phyloP scores from a whole-genome alignment of 2,329 filamentous ascomycete genomes.

The Cladophialophora immunda region DNA sequence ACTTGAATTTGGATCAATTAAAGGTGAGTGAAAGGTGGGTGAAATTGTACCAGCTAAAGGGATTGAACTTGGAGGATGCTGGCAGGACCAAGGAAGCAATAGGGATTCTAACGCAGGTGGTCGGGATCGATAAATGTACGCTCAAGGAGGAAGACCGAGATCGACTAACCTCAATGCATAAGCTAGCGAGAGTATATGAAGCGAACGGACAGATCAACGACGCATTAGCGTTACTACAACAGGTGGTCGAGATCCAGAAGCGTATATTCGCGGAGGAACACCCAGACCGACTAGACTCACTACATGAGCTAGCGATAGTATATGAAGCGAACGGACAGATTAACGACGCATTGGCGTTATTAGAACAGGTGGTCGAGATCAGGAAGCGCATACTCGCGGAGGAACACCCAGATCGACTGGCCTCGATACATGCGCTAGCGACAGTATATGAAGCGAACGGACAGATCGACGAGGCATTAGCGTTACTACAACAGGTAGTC shows the following conservation, averaged over 20 bases:
- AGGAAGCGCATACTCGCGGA: background rate
- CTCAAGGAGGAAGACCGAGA: slow-evolving; percentile 1
- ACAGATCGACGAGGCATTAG: background rate
- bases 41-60: background rate
- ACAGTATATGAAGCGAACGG: background rate
- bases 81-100: background rate
- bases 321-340: slow-evolving; percentile 25
- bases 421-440: too few species aligned
- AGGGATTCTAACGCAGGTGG: background rate
- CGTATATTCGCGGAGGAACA: slow-evolving; percentile 40
- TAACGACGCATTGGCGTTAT: background rate
- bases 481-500: too few species aligned
- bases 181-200: background rate
- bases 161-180: background rate
- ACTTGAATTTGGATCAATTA: too few species aligned
- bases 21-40: background rate
- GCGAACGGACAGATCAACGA: background rate
- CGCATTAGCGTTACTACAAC: background rate
- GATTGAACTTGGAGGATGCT: background rate
- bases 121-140: background rate
- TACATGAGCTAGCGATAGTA: slow-evolving; percentile 23
- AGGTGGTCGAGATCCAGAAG: background rate
- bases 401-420: slow-evolving; percentile 3
- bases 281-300: slow-evolving; percentile 35
- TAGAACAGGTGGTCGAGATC: slow-evolving; percentile 1